Percentiles rank a stretch among this genome's conserved stretches.
These are phyloP conservation scores for Solanum chilense DNA, from an alignment of 257 asterid species.

Conservation along the genomic window DNA sequence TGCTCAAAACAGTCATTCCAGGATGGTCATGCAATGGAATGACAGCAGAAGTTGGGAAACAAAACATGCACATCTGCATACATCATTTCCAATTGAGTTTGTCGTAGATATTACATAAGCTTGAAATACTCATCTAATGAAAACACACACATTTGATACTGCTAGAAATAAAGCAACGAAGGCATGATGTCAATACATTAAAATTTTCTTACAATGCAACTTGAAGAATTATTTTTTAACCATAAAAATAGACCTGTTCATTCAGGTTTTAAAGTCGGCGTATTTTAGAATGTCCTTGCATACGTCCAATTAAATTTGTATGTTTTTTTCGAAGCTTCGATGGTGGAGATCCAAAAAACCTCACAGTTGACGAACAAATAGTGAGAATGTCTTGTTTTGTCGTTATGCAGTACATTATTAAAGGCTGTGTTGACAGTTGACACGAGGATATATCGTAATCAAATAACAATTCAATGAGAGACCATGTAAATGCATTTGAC, in stretches of 20 bases:
- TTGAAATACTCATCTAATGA: not conserved
- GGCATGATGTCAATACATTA: not conserved
- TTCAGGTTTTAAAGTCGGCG: not conserved
- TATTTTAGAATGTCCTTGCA: not conserved
- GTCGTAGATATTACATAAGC: conserved; percentile 1
- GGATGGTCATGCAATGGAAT: conserved; percentile 98
- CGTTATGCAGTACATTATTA: not conserved
- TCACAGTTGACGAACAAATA: not conserved
- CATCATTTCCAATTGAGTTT: conserved; percentile 3
- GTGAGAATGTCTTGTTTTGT: not conserved
- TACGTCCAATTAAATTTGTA: not conserved
- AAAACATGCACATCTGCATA: conserved; percentile 92
- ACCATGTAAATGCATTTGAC: not conserved
- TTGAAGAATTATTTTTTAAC: not conserved
- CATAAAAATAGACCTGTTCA: not conserved
- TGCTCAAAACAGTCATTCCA: conserved; percentile 92
- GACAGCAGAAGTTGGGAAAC: conserved; percentile 88
- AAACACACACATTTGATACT: not conserved
- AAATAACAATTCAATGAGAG: not conserved
- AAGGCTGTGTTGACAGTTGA: not conserved
- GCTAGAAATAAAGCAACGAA: not conserved
- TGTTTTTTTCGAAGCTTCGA: not conserved
- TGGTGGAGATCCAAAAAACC: not conserved
- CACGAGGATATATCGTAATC: not conserved
- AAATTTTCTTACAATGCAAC: not conserved